phyloP scores from a whole-genome alignment of 2,329 filamentous ascomycete species.

The Clarireedia hainanense region DNA sequence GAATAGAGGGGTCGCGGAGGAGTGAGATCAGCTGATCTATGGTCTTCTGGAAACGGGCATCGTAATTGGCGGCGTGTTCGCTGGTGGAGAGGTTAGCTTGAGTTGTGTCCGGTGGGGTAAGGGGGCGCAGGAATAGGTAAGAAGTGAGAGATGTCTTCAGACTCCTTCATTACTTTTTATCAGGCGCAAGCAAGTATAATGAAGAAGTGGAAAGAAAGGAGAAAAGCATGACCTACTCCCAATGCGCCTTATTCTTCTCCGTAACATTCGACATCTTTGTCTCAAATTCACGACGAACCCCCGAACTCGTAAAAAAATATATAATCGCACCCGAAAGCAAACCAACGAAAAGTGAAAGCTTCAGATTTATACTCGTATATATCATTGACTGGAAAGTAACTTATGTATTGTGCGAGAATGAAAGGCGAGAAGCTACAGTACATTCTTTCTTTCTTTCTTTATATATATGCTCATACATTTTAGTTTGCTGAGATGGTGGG shows the following conservation, averaged over 20 bases:
- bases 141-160: not conserved
- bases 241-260: conserved; percentile 33
- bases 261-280: conserved; percentile 22
- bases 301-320: not conserved
- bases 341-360: not conserved
- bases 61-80: conserved; percentile 46
- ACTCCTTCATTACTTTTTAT: not conserved
- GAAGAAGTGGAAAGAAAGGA: not conserved
- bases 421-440: no score
- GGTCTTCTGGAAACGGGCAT: conserved; percentile 46
- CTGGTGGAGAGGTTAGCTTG: conserved; percentile 22
- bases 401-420: not conserved
- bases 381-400: not conserved
- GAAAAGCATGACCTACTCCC: conserved; percentile 31
- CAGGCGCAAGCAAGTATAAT: no score
- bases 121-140: not conserved
- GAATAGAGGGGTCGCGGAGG: conserved; percentile 38
- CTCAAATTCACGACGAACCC: not conserved
- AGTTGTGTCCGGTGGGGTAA: not conserved
- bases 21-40: conserved; percentile 46
- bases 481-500: not conserved
- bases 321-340: not conserved
- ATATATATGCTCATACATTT: not conserved
- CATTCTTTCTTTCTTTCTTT: no score
- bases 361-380: not conserved